phyloP scores from a whole-genome alignment of 2,329 filamentous ascomycete genomes.

The Stachybotrys chartarum region DNA sequence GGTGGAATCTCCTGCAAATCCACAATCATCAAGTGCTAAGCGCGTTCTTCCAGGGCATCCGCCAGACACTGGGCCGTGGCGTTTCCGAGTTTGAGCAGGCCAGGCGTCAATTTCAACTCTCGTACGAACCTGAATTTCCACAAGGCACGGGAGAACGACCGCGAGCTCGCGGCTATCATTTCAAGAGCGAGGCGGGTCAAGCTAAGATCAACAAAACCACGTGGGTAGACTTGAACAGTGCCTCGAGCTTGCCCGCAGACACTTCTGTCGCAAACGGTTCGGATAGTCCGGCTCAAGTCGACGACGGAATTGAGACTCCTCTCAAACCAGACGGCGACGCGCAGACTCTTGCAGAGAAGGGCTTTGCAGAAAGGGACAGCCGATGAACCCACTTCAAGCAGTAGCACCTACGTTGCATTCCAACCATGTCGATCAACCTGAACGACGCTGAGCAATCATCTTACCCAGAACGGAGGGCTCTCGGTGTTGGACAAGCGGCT shows the following conservation, averaged over 20 bases:
- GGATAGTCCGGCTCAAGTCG: slow-evolving; percentile 4
- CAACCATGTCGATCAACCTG: no score
- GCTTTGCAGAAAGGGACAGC: slow-evolving; percentile 41
- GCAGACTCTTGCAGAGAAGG: slow-evolving; percentile 45
- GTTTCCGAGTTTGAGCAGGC: slow-evolving; percentile 50
- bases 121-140: slow-evolving; percentile 67
- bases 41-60: slow-evolving; percentile 65
- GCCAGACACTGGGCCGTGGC: slow-evolving; percentile 54
- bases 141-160: slow-evolving; percentile 71
- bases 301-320: slow-evolving; percentile 28
- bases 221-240: slow-evolving; percentile 49
- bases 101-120: slow-evolving; percentile 31
- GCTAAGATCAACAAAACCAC: slow-evolving; percentile 61
- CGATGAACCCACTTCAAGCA: background rate
- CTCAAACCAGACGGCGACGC: slow-evolving; percentile 39
- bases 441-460: no score
- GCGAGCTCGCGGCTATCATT: slow-evolving; percentile 74
- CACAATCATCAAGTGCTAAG: slow-evolving; percentile 77
- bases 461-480: no score
- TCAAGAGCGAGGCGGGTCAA: slow-evolving; percentile 60
- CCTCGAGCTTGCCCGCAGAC: slow-evolving; percentile 24
- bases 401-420: no score
- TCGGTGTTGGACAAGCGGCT: no score
- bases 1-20: slow-evolving; percentile 85
- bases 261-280: slow-evolving; percentile 17